phyloP scores from a whole-genome alignment of 1,284 basidiomycete genomes.

The Sanghuangporus weigelae region DNA sequence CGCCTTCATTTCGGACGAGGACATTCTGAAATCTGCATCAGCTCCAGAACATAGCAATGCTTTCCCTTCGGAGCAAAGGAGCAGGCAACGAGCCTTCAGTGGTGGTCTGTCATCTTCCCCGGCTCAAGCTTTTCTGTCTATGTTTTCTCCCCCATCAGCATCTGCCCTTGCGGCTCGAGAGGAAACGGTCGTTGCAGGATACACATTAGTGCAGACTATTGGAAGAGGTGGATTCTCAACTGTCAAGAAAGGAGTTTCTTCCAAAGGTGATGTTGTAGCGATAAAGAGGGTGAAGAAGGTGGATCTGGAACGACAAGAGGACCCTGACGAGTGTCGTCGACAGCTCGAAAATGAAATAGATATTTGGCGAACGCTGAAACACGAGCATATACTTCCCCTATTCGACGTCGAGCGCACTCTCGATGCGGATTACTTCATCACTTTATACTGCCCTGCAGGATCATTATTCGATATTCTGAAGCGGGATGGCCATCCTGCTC shows the following conservation, averaged over 20 bases:
- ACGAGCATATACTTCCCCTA: conserved; percentile 78
- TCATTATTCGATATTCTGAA: conserved; percentile 83
- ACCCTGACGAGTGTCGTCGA: conserved; percentile 42
- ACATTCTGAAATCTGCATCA: conserved; percentile 13
- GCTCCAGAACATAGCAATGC: conserved; percentile 13
- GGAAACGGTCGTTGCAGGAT: conserved; percentile 58
- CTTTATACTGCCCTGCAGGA: conserved; percentile 78
- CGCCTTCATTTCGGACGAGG: not conserved
- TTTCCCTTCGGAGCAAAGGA: not conserved
- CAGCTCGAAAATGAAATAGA: conserved; percentile 72
- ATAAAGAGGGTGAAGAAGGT: conserved; percentile 74
- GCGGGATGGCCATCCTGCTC: conserved; percentile 57
- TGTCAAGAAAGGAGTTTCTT: conserved; percentile 68
- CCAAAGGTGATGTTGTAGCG: conserved; percentile 67
- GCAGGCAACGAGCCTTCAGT: not conserved
- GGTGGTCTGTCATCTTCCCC: conserved; percentile 53
- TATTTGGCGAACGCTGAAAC: conserved; percentile 76
- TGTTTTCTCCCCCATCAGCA: conserved; percentile 46
- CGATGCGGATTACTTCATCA: conserved; percentile 80
- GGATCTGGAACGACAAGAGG: conserved; percentile 45
- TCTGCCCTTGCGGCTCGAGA: conserved; percentile 44
- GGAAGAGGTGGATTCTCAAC: conserved; percentile 87
- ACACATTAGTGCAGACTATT: conserved; percentile 73
- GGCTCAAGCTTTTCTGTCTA: conserved; percentile 73
- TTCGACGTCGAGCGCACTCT: conserved; percentile 62